Base-by-base conservation (phyloP, 352 stramenopile genomes). In the Globisporangium megalacanthum region DNA sequence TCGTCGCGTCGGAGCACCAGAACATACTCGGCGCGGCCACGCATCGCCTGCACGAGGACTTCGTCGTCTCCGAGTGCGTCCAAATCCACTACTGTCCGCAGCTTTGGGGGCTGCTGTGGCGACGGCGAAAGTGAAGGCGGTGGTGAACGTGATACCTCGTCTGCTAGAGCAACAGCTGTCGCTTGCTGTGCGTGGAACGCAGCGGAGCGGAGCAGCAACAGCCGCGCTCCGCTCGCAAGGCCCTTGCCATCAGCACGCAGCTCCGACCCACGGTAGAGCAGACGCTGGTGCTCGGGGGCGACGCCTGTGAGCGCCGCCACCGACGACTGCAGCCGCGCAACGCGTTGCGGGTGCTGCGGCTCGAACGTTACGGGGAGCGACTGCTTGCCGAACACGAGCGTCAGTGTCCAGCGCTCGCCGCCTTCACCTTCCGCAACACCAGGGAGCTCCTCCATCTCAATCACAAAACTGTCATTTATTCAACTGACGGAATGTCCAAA, bases 1-100 rank as follows among this genome's bases (percentile, higher is more conserved):
- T 55, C 47, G 15, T 52, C 67, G n/a, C 45, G 45, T 19, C 53
- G 53, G 36, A 82, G 73, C 8, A 86, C 68, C 37, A 86, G 60
- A 35, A 88, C 75, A 51, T 81, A 86, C 60, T 70, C 61, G n/a
- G 56, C 62, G 69, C 88, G 88, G 6, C 78, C 81, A 4, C 77
- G 74, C 7, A 76, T 55, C 14, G 79, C 67, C 22, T 86, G 75
- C 45, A 91, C 59, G 13, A 87, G 62, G 22, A 88, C 57, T 22
- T 73, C 52, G 31, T 79, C 61, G 33, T 75, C 70, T 37, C 73
- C 67, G 25, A 87, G 45, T 42, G 70, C 56, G 53, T 68, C 75
- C 45, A 69, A 52, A 31, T 83, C 71, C 22, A 80, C 68, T 20
- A 25, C 20, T 29, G 29, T n/a, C n/a, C n/a, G 13, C 9, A 20